Conservation (phyloP, 306 rosid species). For the Ormosia emarginata region DNA sequence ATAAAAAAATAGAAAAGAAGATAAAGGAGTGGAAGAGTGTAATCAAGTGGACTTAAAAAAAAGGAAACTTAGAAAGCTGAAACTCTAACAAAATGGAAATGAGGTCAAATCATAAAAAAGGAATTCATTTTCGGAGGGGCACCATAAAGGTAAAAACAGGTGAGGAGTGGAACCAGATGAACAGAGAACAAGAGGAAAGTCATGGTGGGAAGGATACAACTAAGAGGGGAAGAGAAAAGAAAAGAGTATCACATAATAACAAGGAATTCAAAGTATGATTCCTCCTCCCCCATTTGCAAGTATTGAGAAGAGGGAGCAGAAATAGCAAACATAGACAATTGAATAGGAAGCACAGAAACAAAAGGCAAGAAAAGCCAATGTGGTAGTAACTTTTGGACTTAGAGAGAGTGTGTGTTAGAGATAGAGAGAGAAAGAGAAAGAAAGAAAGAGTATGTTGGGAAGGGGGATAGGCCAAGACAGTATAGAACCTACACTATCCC, state of each 20-base stretch:
- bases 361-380: constrained; percentile 70
- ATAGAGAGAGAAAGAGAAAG: constrained; percentile 28
- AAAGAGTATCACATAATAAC: constrained; percentile 59
- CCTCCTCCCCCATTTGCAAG: constrained; percentile 90
- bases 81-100: constrained; percentile 47
- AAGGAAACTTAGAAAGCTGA: constrained; percentile 38
- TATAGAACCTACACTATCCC: constrained; percentile 72
- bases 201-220: constrained; percentile 37
- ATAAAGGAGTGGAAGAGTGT: constrained; percentile 19
- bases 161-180: constrained; percentile 35
- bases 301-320: constrained; percentile 71
- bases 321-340: constrained; percentile 69
- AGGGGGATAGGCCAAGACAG: constrained; percentile 83
- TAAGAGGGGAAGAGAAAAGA: neutral
- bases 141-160: constrained; percentile 46
- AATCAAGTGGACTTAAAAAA: constrained; percentile 40
- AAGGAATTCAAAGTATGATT: constrained; percentile 79
- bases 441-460: constrained; percentile 58
- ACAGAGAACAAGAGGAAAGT: constrained; percentile 37
- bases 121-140: constrained; percentile 48
- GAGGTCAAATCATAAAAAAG: constrained; percentile 67
- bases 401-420: constrained; percentile 27
- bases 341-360: constrained; percentile 72
- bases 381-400: constrained; percentile 60
- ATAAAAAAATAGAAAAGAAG: neutral